These are phyloP conservation scores for Bremia lactucae DNA, from an alignment of 352 stramenopile species.

Conservation along the genomic window DNA sequence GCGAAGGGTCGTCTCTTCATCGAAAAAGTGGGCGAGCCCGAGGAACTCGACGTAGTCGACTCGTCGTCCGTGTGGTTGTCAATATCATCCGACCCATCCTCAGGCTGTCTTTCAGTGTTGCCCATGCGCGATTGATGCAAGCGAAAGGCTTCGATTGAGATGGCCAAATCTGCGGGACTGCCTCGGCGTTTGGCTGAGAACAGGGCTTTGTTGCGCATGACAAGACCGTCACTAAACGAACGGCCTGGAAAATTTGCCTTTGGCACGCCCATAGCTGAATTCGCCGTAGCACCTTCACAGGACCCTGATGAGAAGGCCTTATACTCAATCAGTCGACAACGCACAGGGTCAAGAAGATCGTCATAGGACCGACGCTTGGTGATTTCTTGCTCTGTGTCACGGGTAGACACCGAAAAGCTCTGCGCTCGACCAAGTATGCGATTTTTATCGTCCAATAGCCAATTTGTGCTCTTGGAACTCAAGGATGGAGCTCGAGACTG, in stretches of 20 bases:
- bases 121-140: slow-evolving; percentile 55
- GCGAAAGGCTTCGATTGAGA: slow-evolving; percentile 68
- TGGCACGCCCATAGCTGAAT: slow-evolving; percentile 25
- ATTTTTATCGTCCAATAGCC: slow-evolving; percentile 11
- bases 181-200: slow-evolving; percentile 56
- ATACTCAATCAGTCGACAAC: slow-evolving; percentile 69
- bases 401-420: slow-evolving; percentile 33
- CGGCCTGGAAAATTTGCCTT: slow-evolving; percentile 55
- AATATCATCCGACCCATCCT: slow-evolving; percentile 39
- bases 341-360: slow-evolving; percentile 60
- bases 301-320: slow-evolving; percentile 56
- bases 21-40: slow-evolving; percentile 14
- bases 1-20: slow-evolving; percentile 4
- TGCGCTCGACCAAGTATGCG: slow-evolving; percentile 19
- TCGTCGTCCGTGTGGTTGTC: slow-evolving; percentile 17
- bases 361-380: slow-evolving; percentile 58
- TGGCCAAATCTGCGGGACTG: slow-evolving; percentile 58
- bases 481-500: slow-evolving; percentile 7
- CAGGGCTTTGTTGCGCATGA: slow-evolving; percentile 53
- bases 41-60: slow-evolving; percentile 18
- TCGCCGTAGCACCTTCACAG: slow-evolving; percentile 14
- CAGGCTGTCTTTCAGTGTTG: slow-evolving; percentile 24
- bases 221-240: slow-evolving; percentile 69
- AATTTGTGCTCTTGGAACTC: slow-evolving; percentile 6
- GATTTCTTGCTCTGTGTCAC: slow-evolving; percentile 1